Evolutionary conservation across 2,329 filamentous ascomycete species (phyloP).

Genomic region (Trichoderma sp.): DNA sequence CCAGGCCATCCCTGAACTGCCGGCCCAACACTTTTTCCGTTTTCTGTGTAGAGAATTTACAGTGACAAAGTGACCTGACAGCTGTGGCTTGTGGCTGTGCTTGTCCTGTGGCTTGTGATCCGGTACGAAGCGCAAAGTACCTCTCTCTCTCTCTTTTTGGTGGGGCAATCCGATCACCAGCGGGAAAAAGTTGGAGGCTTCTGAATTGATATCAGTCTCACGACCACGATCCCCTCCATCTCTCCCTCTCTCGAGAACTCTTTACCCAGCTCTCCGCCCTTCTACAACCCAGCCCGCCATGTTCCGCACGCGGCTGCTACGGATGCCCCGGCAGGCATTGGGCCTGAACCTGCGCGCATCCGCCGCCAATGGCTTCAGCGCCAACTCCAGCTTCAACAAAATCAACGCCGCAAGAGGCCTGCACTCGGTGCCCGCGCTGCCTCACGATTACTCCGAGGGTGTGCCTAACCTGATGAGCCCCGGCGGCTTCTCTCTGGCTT

Average conservation of each 20-base stretch:
- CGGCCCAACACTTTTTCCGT: background rate
- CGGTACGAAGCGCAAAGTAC: background rate
- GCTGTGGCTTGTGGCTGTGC: background rate
- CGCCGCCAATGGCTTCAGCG: slow-evolving; percentile 26
- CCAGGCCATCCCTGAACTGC: background rate
- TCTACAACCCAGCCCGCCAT: slow-evolving; percentile 35
- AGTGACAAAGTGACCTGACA: too few relatives aligned
- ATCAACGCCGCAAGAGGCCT: slow-evolving; percentile 36
- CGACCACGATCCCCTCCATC: background rate
- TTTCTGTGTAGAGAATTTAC: too few relatives aligned
- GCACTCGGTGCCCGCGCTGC: slow-evolving; percentile 51
- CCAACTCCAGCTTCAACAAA: background rate
- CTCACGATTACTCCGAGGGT: slow-evolving; percentile 50
- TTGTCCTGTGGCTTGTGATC: background rate
- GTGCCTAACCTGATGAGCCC: slow-evolving; percentile 72
- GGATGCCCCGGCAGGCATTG: slow-evolving; percentile 48
- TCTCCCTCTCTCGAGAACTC: background rate
- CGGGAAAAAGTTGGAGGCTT: slow-evolving; percentile 19
- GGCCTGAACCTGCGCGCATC: slow-evolving; percentile 39
- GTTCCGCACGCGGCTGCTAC: slow-evolving; percentile 58
- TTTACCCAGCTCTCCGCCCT: background rate
- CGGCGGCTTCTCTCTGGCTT: slow-evolving; percentile 73
- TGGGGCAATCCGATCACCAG: slow-evolving; percentile 6
- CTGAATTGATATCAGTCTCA: background rate
- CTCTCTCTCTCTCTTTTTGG: background rate